These are phyloP conservation scores for Delphinella strobiligena DNA, from an alignment of 2,329 filamentous ascomycete species.

Conservation along the genomic window DNA sequence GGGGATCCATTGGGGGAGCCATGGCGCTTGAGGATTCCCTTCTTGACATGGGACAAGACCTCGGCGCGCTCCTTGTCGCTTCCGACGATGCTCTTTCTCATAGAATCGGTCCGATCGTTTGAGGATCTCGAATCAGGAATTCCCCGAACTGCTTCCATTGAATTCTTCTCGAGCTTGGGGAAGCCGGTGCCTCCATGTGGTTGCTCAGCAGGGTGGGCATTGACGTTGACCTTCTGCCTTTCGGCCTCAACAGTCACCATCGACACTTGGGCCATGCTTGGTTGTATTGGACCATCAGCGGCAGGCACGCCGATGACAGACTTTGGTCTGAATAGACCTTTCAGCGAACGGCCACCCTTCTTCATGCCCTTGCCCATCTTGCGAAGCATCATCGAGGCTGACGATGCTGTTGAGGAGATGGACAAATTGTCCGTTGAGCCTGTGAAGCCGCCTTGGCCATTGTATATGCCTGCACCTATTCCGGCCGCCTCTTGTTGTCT, in stretches of 20 bases:
- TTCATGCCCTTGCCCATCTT: slow-evolving; percentile 99
- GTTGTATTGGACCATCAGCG: slow-evolving; percentile 51
- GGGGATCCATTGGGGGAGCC: slow-evolving; percentile 57
- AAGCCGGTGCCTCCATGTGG: slow-evolving; percentile 65
- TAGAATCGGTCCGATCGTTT: slow-evolving; percentile 44
- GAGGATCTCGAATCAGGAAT: slow-evolving; percentile 5
- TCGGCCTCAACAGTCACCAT: slow-evolving; percentile 96
- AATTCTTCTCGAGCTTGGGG: slow-evolving; percentile 73
- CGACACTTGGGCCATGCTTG: slow-evolving; percentile 73
- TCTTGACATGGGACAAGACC: slow-evolving; percentile 81
- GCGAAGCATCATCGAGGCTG: slow-evolving; percentile 83
- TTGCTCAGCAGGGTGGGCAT: slow-evolving; percentile 54
- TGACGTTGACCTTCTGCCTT: slow-evolving; percentile 69
- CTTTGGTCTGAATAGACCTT: slow-evolving; percentile 89
- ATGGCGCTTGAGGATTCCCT: slow-evolving; percentile 86
- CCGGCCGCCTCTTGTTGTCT: slow-evolving; percentile 85
- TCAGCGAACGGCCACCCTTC: slow-evolving; percentile 79
- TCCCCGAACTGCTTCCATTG: slow-evolving; percentile 50
- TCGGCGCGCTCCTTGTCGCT: slow-evolving; percentile 85
- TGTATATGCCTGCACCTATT: slow-evolving; percentile 88
- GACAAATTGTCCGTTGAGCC: slow-evolving; percentile 92
- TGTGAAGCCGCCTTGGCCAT: slow-evolving; percentile 69
- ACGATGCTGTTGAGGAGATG: slow-evolving; percentile 80
- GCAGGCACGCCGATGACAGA: slow-evolving; percentile 70
- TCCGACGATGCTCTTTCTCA: slow-evolving; percentile 78